These are phyloP conservation scores for Yamadazyma paraphyllophila DNA, from an alignment of 805 yeast genomes.

Conservation along the genomic window DNA sequence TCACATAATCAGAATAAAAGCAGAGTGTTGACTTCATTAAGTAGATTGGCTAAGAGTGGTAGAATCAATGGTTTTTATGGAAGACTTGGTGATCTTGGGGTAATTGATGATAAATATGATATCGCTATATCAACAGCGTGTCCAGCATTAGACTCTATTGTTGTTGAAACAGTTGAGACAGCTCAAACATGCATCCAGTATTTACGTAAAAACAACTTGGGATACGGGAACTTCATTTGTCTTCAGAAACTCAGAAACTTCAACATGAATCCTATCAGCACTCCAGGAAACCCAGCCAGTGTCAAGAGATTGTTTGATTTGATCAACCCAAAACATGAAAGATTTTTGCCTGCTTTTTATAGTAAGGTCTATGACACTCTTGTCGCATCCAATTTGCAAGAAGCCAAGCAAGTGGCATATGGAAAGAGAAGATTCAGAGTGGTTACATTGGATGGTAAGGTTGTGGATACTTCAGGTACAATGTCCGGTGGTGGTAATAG, in stretches of 20 bases:
- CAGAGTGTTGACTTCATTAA: slow-evolving; percentile 67
- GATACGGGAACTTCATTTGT: slow-evolving; percentile 85
- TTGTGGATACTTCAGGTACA: slow-evolving; percentile 91
- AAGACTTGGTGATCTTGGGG: slow-evolving; percentile 88
- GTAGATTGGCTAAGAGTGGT: slow-evolving; percentile 72
- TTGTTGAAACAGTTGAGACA: slow-evolving; percentile 72
- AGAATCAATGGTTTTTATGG: slow-evolving; percentile 86
- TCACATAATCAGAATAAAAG: slow-evolving; percentile 63
- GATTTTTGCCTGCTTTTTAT: slow-evolving; percentile 84
- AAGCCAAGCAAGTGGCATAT: slow-evolving; percentile 87
- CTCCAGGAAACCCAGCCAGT: slow-evolving; percentile 62
- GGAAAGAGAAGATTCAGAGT: slow-evolving; percentile 80
- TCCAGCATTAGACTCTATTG: slow-evolving; percentile 87
- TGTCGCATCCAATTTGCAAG: slow-evolving; percentile 73
- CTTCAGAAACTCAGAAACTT: slow-evolving; percentile 69
- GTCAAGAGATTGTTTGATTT: slow-evolving; percentile 85
- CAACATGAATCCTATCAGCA: slow-evolving; percentile 53
- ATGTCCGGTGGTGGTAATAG: slow-evolving; percentile 93
- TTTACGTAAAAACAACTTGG: slow-evolving; percentile 76
- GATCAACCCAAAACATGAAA: slow-evolving; percentile 61
- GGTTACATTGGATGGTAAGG: slow-evolving; percentile 87
- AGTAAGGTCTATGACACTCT: slow-evolving; percentile 83
- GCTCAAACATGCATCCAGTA: slow-evolving; percentile 70
- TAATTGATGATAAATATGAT: slow-evolving; percentile 84
- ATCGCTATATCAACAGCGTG: slow-evolving; percentile 94